phyloP scores from a whole-genome alignment of 2,329 filamentous ascomycete species.

The Didymella keratinophila region DNA sequence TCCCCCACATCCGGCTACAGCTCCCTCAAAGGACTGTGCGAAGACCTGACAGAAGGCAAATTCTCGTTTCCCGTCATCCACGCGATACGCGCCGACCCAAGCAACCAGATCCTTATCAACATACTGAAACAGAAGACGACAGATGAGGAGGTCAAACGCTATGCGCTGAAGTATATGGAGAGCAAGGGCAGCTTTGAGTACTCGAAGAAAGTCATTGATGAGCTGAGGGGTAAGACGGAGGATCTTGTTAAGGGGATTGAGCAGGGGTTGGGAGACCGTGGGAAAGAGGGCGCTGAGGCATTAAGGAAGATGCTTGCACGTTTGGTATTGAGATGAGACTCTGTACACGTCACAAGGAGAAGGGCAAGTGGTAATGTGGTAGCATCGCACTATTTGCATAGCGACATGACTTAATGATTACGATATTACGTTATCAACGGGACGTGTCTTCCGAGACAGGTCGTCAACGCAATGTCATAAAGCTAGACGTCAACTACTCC shows the following conservation, averaged over 20 bases:
- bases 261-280: constrained; percentile 47
- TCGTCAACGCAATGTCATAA: too few species aligned
- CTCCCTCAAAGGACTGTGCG: constrained; percentile 90
- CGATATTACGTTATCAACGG: constrained; percentile 3
- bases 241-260: constrained; percentile 54
- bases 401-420: constrained; percentile 13
- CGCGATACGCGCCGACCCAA: constrained; percentile 79
- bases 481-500: too few species aligned
- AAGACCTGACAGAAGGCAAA: constrained; percentile 96
- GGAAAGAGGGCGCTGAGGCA: constrained; percentile 50
- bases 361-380: background rate
- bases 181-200: constrained; percentile 89
- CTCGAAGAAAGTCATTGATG: constrained; percentile 67
- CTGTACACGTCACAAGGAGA: too few species aligned
- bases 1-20: constrained; percentile 66
- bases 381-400: constrained; percentile 6
- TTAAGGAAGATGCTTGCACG: constrained; percentile 53
- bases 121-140: constrained; percentile 90
- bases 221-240: constrained; percentile 54
- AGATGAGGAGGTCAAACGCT: constrained; percentile 87
- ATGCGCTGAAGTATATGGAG: constrained; percentile 92
- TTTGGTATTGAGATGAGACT: constrained; percentile 44
- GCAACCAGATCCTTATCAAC: constrained; percentile 82
- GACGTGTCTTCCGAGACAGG: too few species aligned
- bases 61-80: constrained; percentile 97